These are phyloP conservation scores for Yamadazyma triangularis DNA, from an alignment of 1,139 yeast genomes.

Conservation along the genomic window DNA sequence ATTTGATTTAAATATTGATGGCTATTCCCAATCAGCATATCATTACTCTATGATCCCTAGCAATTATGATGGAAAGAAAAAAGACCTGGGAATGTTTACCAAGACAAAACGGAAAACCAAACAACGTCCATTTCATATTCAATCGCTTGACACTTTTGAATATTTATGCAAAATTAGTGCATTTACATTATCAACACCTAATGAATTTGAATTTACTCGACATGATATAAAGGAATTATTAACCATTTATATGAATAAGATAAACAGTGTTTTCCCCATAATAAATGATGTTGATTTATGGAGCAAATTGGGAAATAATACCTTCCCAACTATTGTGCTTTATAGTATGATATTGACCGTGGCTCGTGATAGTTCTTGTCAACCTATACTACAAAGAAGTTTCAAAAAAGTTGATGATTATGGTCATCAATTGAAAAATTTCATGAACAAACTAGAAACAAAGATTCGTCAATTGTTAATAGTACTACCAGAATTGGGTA, in stretches of 20 bases:
- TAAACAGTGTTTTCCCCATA: conserved; percentile 32
- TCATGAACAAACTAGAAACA: conserved; percentile 20
- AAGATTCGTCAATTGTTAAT: conserved; percentile 24
- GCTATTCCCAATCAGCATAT: no score
- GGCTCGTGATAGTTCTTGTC: conserved; percentile 24
- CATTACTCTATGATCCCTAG: no score
- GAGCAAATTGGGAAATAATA: conserved; percentile 19
- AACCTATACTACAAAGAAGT: conserved; percentile 20
- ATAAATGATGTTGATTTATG: conserved; percentile 26
- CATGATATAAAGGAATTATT: conserved; percentile 19
- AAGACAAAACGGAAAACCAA: no score
- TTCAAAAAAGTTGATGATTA: conserved; percentile 14
- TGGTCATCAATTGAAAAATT: conserved; percentile 12
- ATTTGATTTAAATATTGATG: conserved; percentile 26
- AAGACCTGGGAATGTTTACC: no score
- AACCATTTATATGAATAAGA: conserved; percentile 26
- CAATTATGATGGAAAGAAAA: no score
- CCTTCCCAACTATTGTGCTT: conserved; percentile 20
- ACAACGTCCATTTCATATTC: neutral
- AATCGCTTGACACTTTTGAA: conserved; percentile 4
- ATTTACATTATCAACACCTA: conserved; percentile 25
- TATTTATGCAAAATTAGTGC: conserved; percentile 26
- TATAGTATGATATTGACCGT: conserved; percentile 27
- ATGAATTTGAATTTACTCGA: conserved; percentile 15
- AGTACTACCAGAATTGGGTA: conserved; percentile 29